These are phyloP conservation scores for Phoenix dactylifera DNA, from an alignment of 176 grass and related monocot species.

Conservation along the genomic window DNA sequence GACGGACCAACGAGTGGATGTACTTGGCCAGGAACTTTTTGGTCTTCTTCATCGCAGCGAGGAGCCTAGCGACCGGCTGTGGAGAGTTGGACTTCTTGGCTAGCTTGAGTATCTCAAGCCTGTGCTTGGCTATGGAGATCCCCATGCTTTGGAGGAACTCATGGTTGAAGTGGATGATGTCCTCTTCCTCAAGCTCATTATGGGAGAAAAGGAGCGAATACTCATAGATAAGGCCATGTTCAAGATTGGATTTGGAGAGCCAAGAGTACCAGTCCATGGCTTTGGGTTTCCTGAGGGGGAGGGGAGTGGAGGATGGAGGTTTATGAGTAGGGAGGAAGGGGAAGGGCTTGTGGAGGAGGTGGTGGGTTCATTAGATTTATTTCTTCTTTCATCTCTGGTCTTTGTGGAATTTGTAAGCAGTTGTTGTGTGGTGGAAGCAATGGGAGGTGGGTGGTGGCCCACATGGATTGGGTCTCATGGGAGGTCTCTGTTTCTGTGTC, in stretches of 20 bases:
- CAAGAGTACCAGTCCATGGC: conserved; percentile 58
- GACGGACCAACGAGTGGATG: conserved; percentile 28
- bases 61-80: conserved; percentile 16
- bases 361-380: no score
- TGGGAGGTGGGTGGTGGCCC: no score
- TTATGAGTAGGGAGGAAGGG: no score
- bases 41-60: conserved; percentile 37
- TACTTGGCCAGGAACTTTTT: conserved; percentile 24
- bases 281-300: no score
- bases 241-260: conserved; percentile 38
- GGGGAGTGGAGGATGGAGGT: no score
- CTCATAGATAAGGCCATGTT: conserved; percentile 31
- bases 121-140: conserved; percentile 9
- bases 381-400: no score
- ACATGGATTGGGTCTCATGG: no score
- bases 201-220: conserved; percentile 44
- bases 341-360: no score
- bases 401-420: no score
- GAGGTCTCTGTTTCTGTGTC: no score
- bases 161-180: conserved; percentile 47
- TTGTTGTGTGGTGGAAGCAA: no score
- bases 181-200: conserved; percentile 62
- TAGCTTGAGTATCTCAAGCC: conserved; percentile 11
- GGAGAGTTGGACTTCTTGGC: not conserved
- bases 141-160: conserved; percentile 44